Base-by-base conservation (phyloP, 1,139 yeast genomes). In the Barnettozyma hawaiiensis region DNA sequence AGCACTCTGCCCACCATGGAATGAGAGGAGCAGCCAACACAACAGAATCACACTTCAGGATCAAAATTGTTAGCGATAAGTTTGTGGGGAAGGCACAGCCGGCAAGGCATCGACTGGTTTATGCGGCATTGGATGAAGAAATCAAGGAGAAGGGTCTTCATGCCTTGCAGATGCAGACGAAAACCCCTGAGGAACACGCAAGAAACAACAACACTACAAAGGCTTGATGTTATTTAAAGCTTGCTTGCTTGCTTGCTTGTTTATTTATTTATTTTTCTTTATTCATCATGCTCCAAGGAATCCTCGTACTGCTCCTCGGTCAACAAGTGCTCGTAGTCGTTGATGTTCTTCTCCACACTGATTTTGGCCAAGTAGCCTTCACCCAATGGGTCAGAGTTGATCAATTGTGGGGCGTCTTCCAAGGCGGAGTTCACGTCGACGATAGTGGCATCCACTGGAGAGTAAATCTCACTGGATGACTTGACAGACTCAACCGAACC, bases 401-500 rank as follows among this genome's bases (percentile, higher is more conserved):
- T 78, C 55, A 86, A 68, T 49, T 79, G 80, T 27, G 99, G 97
- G 49, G 73, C 70, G 43, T 76, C 77, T 53, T 78, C 83, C 55
- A 92, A 73, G 19, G 57, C 64, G 35, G 69, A 72, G 67, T 92
- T 94, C 51, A 80, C 77, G 53, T 81, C 96, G 45, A 81, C 52
- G 36, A 92, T 71, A 55, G 77, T 84, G 44, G 96, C 96, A 18
- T 73, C 66, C 28, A 87, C 85, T 42, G 99, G 99, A 16, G 90
- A 71, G 66, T 90, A 92, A 51, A 92, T 82, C 62, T 94, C 98
- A 51, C 89, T 78, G 23, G 98, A 97, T 47, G 92, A 79, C 70
- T 92, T 92, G 60, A 92, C 98, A 40, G 90, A 78, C 67, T 92
- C 99, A 34, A 92, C 95, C 24, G 96, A 85, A 16, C 97, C 97